Evolutionary conservation across 768 basidiomycete species (phyloP).

Genomic region (Suillus subluteus): DNA sequence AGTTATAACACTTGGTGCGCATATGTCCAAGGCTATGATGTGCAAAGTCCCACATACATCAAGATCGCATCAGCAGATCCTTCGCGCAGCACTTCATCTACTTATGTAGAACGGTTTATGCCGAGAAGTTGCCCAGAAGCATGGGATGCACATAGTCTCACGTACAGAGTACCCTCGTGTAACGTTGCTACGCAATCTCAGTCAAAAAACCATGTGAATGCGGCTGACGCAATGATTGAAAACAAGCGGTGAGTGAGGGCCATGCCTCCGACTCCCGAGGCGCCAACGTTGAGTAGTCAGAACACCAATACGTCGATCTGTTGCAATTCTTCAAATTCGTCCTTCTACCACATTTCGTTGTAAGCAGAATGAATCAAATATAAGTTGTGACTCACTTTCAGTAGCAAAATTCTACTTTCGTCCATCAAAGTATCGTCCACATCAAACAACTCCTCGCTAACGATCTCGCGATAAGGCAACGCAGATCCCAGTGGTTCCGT

Average conservation of each 20-base stretch:
- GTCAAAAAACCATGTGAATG: not conserved
- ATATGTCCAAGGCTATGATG: too few species aligned
- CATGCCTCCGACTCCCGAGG: not conserved
- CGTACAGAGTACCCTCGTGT: not conserved
- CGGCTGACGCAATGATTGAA: not conserved
- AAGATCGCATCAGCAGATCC: too few species aligned
- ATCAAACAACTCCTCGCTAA: not conserved
- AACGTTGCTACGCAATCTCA: not conserved
- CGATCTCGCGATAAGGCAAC: not conserved
- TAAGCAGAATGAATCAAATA: not conserved
- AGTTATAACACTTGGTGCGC: too few species aligned
- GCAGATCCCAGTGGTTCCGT: constrained; percentile 1
- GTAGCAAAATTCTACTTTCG: constrained; percentile 1
- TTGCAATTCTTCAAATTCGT: not conserved
- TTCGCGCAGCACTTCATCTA: not conserved
- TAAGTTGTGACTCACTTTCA: not conserved
- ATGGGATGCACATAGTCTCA: not conserved
- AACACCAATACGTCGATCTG: not conserved
- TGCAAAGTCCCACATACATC: too few species aligned
- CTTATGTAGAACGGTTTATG: not conserved
- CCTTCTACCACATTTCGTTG: not conserved
- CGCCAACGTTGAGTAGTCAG: not conserved
- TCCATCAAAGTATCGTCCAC: not conserved
- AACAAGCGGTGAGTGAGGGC: not conserved
- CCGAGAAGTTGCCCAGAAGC: not conserved